Evolutionary conservation across 345 rosid species (phyloP).

Genomic region (Noccaea caerulescens): DNA sequence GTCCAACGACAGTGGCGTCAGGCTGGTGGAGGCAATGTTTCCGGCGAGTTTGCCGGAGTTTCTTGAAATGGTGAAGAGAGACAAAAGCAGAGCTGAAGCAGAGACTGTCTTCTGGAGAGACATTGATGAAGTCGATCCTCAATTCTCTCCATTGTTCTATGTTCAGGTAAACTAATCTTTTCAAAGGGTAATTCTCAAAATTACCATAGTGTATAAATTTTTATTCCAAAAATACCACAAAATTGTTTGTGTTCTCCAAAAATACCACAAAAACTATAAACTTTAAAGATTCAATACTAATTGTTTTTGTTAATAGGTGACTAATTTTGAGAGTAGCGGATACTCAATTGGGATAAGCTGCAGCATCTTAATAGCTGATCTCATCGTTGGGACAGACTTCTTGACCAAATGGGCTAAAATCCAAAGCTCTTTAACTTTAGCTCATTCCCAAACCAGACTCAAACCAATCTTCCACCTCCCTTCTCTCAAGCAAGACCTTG

Average conservation of each 20-base stretch:
- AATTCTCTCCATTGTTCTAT: conserved; percentile 71
- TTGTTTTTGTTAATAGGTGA: conserved; percentile 53
- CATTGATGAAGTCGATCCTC: conserved; percentile 64
- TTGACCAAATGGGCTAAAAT: conserved; percentile 60
- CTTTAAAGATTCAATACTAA: too few species aligned
- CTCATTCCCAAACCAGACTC: conserved; percentile 19
- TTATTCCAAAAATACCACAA: too few species aligned
- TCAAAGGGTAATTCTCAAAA: too few species aligned
- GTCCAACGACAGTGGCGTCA: conserved; percentile 70
- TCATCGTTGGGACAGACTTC: conserved; percentile 50
- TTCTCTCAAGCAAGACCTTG: conserved; percentile 33
- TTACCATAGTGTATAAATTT: too few species aligned
- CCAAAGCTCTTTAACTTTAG: conserved; percentile 48
- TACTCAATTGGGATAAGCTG: conserved; percentile 86
- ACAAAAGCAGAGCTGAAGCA: conserved; percentile 51
- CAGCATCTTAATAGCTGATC: conserved; percentile 70
- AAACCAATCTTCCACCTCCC: conserved; percentile 65
- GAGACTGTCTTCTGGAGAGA: conserved; percentile 78
- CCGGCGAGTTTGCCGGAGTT: conserved; percentile 54
- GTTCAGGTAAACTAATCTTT: conserved; percentile 56
- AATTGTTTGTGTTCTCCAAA: too few species aligned
- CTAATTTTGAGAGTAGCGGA: conserved; percentile 85
- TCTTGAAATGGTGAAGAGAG: conserved; percentile 47
- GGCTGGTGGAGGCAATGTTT: conserved; percentile 66
- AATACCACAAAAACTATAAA: too few species aligned